Base-by-base conservation (phyloP, 163 green algal genomes). In the Prototheca wickerhamii region DNA sequence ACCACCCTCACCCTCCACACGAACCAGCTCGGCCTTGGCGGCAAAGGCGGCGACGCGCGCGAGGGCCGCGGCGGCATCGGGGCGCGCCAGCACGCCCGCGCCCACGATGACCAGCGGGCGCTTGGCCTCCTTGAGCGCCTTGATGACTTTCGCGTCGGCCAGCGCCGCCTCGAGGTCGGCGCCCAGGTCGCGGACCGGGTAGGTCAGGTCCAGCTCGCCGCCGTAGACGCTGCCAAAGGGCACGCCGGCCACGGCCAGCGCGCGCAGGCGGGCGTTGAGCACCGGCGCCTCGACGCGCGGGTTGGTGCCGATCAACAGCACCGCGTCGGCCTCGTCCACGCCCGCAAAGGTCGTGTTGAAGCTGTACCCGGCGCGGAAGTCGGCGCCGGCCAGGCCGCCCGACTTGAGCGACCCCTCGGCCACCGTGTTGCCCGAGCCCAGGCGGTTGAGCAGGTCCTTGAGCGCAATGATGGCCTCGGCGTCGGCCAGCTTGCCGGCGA, bases 281-380 rank as follows among this genome's bases (percentile, higher is more conserved):
- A 99, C 91, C 4, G 93, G 92, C 15, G 81, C 84, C 80, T 99
- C 93, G 37, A 78, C 54, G 33, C 93, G 83, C 20, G 87, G 89
- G 79, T 99, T 96, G 66, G 81, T 90, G 46, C 93, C 93, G 2
- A 98, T 75, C 28, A 98, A 78, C 68, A 99, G 75, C 23, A 96
- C 81, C 42, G 86, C 70, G 71, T 99, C 93, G 2, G 93, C 86
- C 28, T 81, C 59, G 70, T 98, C 91, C 8, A 98, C 28, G 51
- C 89, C 88, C 12, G 77, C 65, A 26, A 98, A 76, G 4, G 76
- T 87, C 26, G 82, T 87, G 82, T 96, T 97, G 66, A 90, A 85
- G 31, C 95, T 56, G 82, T 99, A 99, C 43, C 73, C 85, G 63
- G 78, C 89, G 52, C 89, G 78, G 57, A 83, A 32, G 66, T 95